Evolutionary conservation across 148 eudicot genomes (phyloP).

Genomic region (Polygonum maritimum): DNA sequence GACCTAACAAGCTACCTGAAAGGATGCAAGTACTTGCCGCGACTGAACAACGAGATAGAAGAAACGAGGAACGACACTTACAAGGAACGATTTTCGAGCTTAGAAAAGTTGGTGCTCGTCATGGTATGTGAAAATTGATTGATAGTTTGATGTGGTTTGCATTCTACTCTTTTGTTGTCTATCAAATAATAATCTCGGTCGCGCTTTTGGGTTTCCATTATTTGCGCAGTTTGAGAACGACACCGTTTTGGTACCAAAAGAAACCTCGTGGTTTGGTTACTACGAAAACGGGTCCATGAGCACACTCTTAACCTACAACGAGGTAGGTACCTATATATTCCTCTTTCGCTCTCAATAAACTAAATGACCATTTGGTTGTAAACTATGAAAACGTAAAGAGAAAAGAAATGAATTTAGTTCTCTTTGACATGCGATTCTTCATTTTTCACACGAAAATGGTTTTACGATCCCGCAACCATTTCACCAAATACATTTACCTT

Average conservation of each 20-base stretch:
- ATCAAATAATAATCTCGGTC: too few species aligned
- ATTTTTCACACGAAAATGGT: too few species aligned
- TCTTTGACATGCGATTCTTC: too few species aligned
- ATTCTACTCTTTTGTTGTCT: too few species aligned
- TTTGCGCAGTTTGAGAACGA: constrained; percentile 40
- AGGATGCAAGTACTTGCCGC: constrained; percentile 44
- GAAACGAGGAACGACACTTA: constrained; percentile 27
- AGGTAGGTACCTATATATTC: constrained; percentile 37
- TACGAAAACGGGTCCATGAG: constrained; percentile 34
- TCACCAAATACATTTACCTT: too few species aligned
- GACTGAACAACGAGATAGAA: constrained; percentile 38
- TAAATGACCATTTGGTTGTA: background rate
- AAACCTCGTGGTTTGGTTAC: constrained; percentile 56
- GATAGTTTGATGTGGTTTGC: too few species aligned
- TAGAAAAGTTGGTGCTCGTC: constrained; percentile 44
- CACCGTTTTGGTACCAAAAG: constrained; percentile 41
- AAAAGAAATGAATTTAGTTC: too few species aligned
- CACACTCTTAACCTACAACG: constrained; percentile 35
- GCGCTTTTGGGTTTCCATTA: background rate
- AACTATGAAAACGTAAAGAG: background rate
- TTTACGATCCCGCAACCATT: too few species aligned
- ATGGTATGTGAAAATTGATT: constrained; percentile 18
- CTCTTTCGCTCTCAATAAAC: background rate
- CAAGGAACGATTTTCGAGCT: constrained; percentile 39
- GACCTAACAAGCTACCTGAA: constrained; percentile 22